Base-by-base conservation (phyloP, 2,329 filamentous ascomycete genomes). In the Fonsecaea multimorphosa region DNA sequence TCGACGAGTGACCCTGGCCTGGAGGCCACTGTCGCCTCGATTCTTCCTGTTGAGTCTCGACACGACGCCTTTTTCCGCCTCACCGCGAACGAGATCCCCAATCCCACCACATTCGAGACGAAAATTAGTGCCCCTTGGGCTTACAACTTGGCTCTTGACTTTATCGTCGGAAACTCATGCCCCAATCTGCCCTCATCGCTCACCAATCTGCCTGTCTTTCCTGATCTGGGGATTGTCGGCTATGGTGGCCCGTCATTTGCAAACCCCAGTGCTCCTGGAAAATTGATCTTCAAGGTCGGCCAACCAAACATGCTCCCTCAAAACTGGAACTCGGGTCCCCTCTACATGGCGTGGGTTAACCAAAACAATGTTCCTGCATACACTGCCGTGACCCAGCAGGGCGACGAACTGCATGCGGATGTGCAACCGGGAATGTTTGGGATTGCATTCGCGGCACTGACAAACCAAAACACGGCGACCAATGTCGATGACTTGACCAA, bases 51-150 rank as follows among this genome's bases (percentile, higher is more conserved):
- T 32, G 74, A 76, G 52, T 70, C 74, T 9, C 71, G 74, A 29
- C 73, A 75, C 31, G 73, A 75, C 56, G 63, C 74, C 14, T 74
- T 71, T 55, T 72, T 76, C 63, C 72, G 74, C 31, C 63, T 72
- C n/a, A 70, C 67, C 8, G 65, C 70, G 7, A 68, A 70, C 22
- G 72, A 67, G n/a, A 70, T 73, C 14, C 74, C 74, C 0, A 75
- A 75, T 59, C 74, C 74, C 2, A 72, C 69, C 22, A 58, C 72
- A 22, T 74, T 74, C 65, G 74, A 75, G 49, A 75, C 73, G 2
- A 63, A 66, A 9, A 66, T 76, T 16, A 73, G 71, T 51, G 71
- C 68, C 5, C 62, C 70, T 22, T 75, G 70, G 68, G 74, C 73
- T 1, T 75, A 73, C 70, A 75, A 74, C 46, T 61, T 75, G 36